Conservation (phyloP, 2,329 filamentous ascomycete species). For the Fusarium haematococcum region DNA sequence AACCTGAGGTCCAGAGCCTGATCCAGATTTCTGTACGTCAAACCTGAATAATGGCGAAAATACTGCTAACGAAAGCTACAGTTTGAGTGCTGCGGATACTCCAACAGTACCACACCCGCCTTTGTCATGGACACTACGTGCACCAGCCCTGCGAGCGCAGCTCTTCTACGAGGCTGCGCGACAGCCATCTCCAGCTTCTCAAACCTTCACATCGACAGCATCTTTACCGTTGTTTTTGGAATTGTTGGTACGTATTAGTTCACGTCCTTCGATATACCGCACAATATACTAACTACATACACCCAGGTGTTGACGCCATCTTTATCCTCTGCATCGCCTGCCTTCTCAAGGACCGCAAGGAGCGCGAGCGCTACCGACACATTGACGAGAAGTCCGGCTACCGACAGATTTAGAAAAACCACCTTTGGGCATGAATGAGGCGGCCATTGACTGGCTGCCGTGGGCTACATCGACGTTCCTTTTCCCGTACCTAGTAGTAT, state of each 20-base stretch:
- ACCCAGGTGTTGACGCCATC: slow-evolving; percentile 69
- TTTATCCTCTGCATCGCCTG: slow-evolving; percentile 79
- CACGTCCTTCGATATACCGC: not conserved
- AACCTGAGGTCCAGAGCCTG: slow-evolving; percentile 70
- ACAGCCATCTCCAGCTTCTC: slow-evolving; percentile 74
- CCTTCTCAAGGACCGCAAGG: slow-evolving; percentile 83
- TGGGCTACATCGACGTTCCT: not conserved
- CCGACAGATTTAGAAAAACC: slow-evolving; percentile 55
- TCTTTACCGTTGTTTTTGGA: slow-evolving; percentile 85
- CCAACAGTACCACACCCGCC: slow-evolving; percentile 76
- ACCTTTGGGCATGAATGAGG: not conserved
- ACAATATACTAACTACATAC: slow-evolving; percentile 1
- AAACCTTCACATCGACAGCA: slow-evolving; percentile 77
- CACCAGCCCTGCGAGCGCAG: slow-evolving; percentile 76
- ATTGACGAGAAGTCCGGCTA: slow-evolving; percentile 83
- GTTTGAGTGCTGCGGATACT: slow-evolving; percentile 86
- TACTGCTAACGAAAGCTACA: slow-evolving; percentile 47
- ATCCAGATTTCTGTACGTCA: slow-evolving; percentile 74
- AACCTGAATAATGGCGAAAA: not conserved
- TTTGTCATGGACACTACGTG: slow-evolving; percentile 78
- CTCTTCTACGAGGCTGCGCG: slow-evolving; percentile 77
- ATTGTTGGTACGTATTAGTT: slow-evolving; percentile 70
- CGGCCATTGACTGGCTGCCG: slow-evolving; percentile 21
- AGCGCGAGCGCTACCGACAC: slow-evolving; percentile 80
- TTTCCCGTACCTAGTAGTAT: slow-evolving; percentile 13